Evolutionary conservation across 495 filamentous ascomycete genomes (phyloP), one percentile per base, ranked within the genome.

Genomic region (Penicillium parvum): DNA sequence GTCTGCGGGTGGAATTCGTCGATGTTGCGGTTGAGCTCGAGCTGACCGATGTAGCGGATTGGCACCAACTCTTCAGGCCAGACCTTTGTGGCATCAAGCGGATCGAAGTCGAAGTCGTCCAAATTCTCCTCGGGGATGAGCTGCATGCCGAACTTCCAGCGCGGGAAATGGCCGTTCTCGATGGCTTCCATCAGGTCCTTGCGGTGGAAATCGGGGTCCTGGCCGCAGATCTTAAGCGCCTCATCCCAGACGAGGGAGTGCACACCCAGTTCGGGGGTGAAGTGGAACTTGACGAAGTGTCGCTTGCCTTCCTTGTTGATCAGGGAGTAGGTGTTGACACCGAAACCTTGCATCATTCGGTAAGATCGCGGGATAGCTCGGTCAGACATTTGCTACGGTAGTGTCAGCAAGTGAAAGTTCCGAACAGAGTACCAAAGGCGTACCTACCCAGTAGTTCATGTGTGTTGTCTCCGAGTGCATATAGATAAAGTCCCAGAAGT

Each of bases 331-430:
- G 89, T 92, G 58, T 94, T 90, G 42, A 94, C 88, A 30, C 89
- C 88, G 46, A 92, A 94, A 0, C 89, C 89, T 56, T 94, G 84
- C 85, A 94, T 91, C 86, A 91, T 92, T 17, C 82, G 82, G 54
- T 72, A 88, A 2, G 84, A 89, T 4, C 87, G 77, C 14, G 89
- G 89, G 40, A 91, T 91, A 21, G 72, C 79, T 9, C 86, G 77
- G 57, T 94, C 88, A 29, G 76, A 83, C 83, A 86, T 84, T 36
- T 82, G 70, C 86, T 64, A 55, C 12, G n/a, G n/a, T n/a, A n/a
- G n/a, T 30, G 30, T 40, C 29, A 47, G 37, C 33, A 15, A 43
- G 12, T 11, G 3, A 34, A 38, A 6, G 10, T 17, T n/a, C 28
- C 5, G 11, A 16, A 5, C 32, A 32, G 7, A 22, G 17, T 1